Evolutionary conservation across 331 rosid species (phyloP), one percentile per base, ranked within the genome.

Genomic region (Acacia pycnantha): DNA sequence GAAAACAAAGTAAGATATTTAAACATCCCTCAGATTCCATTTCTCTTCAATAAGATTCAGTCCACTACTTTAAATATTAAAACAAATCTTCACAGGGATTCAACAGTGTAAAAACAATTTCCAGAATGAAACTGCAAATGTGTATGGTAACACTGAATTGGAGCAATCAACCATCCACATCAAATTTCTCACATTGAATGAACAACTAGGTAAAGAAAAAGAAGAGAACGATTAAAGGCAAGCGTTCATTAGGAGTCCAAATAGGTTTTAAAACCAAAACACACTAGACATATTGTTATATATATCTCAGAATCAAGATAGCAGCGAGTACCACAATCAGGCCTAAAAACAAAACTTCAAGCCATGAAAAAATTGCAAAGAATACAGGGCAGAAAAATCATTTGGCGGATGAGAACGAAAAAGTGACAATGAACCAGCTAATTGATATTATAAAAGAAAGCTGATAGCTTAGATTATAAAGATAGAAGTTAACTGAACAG

Each of bases 21-120:
- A 37, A 29, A 9, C 41, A 86, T 64, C 91, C 88, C 90, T 86
- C 90, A 79, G 88, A 84, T 69, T 68, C 47, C 7, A 62, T 46
- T 70, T 85, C 47, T 86, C 91, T 37, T 82, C 90, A 82, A 77
- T 29, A 64, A 54, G 68, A 84, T 82, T 88, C 90, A 84, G 89
- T 84, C 88, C 91, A 88, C 91, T 88, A 88, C 91, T 88, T 86
- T 82, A 8, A 83, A 64, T 0, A 71, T 47, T 26, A 46, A 71
- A 46, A 75, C 43, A 58, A 78, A 72, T 81, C 89, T 26, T 88
- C 91, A 83, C 56, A 14, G 89, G 87, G 86, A 83, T 70, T 70
- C 74, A 35, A 8, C 35, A 43, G 3, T 14, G 5, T 13, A 80
- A 70, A 7, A 41, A 0, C 0, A 5, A 40, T 50, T 69, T 22